Conservation (phyloP, 2,329 filamentous ascomycete species). For the Colletotrichum siamense region DNA sequence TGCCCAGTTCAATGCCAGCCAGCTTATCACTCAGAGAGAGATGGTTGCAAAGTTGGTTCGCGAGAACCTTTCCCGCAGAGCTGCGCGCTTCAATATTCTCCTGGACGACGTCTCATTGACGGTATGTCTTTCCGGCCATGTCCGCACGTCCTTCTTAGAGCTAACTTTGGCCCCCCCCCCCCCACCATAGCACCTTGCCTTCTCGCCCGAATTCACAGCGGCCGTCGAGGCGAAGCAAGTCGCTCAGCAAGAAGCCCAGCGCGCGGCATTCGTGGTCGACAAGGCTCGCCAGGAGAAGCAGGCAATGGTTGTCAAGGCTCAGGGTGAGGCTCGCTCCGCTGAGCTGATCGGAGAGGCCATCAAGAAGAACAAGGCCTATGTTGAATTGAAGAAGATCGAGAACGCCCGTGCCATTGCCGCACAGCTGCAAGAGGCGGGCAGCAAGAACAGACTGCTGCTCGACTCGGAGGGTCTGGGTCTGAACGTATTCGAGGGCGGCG, state of each 20-base stretch:
- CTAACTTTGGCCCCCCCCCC: conserved; percentile 26
- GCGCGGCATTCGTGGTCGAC: conserved; percentile 97
- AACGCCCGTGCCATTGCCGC: conserved; percentile 90
- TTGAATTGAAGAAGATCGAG: conserved; percentile 97
- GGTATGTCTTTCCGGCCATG: conserved; percentile 54
- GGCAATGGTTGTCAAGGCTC: conserved; percentile 95
- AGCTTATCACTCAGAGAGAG: conserved; percentile 98
- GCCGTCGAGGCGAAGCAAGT: conserved; percentile 78
- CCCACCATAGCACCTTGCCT: conserved; percentile 65
- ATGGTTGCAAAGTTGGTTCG: conserved; percentile 90
- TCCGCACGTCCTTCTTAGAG: neutral
- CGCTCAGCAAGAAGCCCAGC: conserved; percentile 90
- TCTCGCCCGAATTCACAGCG: conserved; percentile 76
- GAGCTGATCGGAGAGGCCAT: conserved; percentile 98
- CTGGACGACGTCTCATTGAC: conserved; percentile 97
- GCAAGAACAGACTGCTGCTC: conserved; percentile 92
- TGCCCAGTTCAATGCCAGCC: conserved; percentile 97
- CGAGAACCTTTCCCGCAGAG: conserved; percentile 89
- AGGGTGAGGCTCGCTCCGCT: conserved; percentile 97
- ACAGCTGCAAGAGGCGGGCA: conserved; percentile 83
- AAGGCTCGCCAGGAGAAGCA: conserved; percentile 99
- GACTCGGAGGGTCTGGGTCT: conserved; percentile 90
- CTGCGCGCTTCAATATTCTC: conserved; percentile 95
- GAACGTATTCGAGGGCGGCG: conserved; percentile 72
- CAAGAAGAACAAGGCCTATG: conserved; percentile 98